Percentiles rank a stretch among this genome's conserved stretches.
Evolutionary conservation across 2,329 filamentous ascomycete genomes (phyloP).

Genomic region (Pseudofabraea citricarpa): DNA sequence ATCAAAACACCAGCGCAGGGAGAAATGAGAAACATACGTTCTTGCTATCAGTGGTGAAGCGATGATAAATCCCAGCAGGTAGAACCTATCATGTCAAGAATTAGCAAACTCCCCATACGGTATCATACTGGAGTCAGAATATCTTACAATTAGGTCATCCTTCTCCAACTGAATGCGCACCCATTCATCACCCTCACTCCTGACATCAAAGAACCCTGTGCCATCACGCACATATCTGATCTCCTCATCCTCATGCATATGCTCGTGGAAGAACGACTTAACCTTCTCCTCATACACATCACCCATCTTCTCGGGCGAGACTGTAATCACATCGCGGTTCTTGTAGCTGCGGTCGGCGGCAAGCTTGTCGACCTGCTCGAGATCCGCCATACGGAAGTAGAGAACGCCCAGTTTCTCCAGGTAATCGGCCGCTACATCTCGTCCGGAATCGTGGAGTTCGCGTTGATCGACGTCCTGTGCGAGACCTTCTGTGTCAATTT

Average conservation of each 20-base stretch:
- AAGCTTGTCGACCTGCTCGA: slow-evolving; percentile 67
- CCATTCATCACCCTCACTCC: slow-evolving; percentile 80
- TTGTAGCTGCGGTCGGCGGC: slow-evolving; percentile 77
- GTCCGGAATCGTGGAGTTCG: slow-evolving; percentile 80
- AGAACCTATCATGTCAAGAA: too few species aligned
- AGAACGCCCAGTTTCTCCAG: slow-evolving; percentile 74
- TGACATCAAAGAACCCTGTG: slow-evolving; percentile 88
- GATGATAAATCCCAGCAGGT: slow-evolving; percentile 92
- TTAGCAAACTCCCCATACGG: too few species aligned
- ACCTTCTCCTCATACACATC: slow-evolving; percentile 89
- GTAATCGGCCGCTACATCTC: slow-evolving; percentile 56
- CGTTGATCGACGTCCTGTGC: slow-evolving; percentile 99
- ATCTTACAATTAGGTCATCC: slow-evolving; percentile 66
- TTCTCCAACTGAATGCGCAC: slow-evolving; percentile 80
- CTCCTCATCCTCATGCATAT: slow-evolving; percentile 97
- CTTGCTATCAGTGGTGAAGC: slow-evolving; percentile 88
- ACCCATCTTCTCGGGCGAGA: slow-evolving; percentile 82
- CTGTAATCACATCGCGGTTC: slow-evolving; percentile 89
- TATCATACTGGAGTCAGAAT: too few species aligned
- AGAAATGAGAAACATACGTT: slow-evolving; percentile 65
- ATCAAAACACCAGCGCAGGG: neutral
- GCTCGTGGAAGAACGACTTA: slow-evolving; percentile 89
- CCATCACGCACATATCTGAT: slow-evolving; percentile 91
- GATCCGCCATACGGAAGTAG: slow-evolving; percentile 63
- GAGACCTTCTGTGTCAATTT: too few species aligned